These are phyloP conservation scores for Clarireedia hainanense DNA, from an alignment of 2,329 filamentous ascomycete genomes.

Conservation along the genomic window DNA sequence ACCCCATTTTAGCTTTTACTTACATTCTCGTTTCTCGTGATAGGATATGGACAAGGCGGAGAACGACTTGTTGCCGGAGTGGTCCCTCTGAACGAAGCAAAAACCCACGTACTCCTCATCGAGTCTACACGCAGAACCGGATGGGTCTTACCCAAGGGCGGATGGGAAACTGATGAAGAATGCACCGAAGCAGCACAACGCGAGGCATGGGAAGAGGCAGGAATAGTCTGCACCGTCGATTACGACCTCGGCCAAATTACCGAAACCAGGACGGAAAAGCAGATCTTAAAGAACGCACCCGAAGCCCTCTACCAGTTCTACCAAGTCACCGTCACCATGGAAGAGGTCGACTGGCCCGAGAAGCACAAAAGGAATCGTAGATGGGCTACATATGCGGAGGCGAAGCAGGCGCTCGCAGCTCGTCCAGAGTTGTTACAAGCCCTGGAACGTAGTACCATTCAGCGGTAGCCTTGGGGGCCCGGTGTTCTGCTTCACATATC, in stretches of 20 bases:
- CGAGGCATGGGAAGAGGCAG: constrained; percentile 97
- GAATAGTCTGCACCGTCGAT: constrained; percentile 77
- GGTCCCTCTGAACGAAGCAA: constrained; percentile 81
- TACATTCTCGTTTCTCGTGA: constrained; percentile 19
- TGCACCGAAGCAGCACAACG: constrained; percentile 77
- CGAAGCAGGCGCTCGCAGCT: constrained; percentile 65
- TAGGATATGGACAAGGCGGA: constrained; percentile 87
- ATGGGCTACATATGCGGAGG: constrained; percentile 83
- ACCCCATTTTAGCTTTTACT: constrained; percentile 11
- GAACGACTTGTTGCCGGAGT: constrained; percentile 93
- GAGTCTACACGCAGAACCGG: constrained; percentile 84
- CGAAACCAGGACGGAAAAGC: constrained; percentile 76
- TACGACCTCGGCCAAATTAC: constrained; percentile 80
- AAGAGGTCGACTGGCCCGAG: constrained; percentile 88
- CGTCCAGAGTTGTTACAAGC: constrained; percentile 87
- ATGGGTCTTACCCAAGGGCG: constrained; percentile 96
- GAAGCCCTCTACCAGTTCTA: constrained; percentile 70
- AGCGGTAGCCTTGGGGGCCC: constrained; percentile 32
- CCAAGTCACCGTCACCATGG: constrained; percentile 79
- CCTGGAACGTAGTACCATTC: constrained; percentile 56
- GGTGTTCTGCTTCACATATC: constrained; percentile 20
- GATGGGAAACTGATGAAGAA: constrained; percentile 92
- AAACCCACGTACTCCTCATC: constrained; percentile 82
- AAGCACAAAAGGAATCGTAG: constrained; percentile 80
- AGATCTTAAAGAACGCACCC: constrained; percentile 53